These are phyloP conservation scores for Heliamphora pulchella DNA, from an alignment of 179 eudicot genomes.

Conservation along the genomic window DNA sequence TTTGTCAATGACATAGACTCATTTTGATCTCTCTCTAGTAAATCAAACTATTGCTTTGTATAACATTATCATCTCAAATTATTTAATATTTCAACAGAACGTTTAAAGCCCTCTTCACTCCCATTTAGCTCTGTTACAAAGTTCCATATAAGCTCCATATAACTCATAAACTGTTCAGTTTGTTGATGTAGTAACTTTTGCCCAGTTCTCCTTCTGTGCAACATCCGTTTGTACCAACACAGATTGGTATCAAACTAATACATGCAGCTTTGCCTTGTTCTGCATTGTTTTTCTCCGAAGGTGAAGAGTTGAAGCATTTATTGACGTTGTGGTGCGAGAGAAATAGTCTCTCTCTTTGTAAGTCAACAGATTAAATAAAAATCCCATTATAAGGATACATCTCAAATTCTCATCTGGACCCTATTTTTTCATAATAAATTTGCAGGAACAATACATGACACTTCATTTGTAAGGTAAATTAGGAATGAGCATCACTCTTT, in stretches of 20 bases:
- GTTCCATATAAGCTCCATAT: not conserved
- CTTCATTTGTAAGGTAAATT: too few species aligned
- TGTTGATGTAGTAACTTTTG: not conserved
- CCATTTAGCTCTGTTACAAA: not conserved
- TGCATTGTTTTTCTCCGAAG: not conserved
- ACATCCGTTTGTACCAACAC: not conserved
- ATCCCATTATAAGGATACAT: not conserved
- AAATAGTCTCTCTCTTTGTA: not conserved
- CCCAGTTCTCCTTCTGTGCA: not conserved
- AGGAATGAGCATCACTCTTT: too few species aligned
- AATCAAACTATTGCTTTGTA: not conserved
- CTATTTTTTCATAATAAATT: not conserved
- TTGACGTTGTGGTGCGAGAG: not conserved
- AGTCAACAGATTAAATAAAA: not conserved
- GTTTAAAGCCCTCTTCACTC: not conserved
- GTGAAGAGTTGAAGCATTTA: not conserved
- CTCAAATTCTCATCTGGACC: not conserved
- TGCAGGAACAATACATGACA: too few species aligned
- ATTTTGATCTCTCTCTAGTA: not conserved
- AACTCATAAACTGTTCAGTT: not conserved
- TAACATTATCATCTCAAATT: not conserved
- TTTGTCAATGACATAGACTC: not conserved
- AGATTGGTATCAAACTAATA: not conserved
- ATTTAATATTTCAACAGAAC: not conserved
- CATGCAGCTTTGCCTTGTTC: not conserved